Percentiles rank a stretch among this genome's conserved stretches.
phyloP scores from a whole-genome alignment of 2,329 filamentous ascomycete species.

The Fusarium cyanostomum region DNA sequence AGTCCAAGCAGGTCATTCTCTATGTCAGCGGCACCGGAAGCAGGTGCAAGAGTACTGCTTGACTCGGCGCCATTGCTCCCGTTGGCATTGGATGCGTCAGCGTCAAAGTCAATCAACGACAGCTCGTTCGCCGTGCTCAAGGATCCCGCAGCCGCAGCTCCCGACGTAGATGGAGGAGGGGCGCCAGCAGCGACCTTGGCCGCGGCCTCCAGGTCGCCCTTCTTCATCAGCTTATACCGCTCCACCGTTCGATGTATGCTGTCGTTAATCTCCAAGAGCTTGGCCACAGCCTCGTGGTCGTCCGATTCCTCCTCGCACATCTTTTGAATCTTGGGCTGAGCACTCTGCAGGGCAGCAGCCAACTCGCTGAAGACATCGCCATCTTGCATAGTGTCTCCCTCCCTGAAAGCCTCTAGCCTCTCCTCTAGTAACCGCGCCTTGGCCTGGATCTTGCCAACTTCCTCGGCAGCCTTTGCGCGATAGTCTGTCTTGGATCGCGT shows the following conservation, averaged over 20 bases:
- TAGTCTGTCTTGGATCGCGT: conserved; percentile 97
- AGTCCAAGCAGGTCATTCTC: conserved; percentile 93
- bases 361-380: conserved; percentile 83
- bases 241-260: conserved; percentile 98
- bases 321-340: conserved; percentile 98
- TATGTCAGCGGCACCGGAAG: conserved; percentile 69
- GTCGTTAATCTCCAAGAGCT: conserved; percentile 96
- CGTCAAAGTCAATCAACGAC: conserved; percentile 93
- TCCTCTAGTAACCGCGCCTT: conserved; percentile 94
- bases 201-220: conserved; percentile 87
- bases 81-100: conserved; percentile 65
- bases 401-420: conserved; percentile 83
- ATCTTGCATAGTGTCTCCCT: conserved; percentile 79
- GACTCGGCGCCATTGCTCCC: conserved; percentile 54
- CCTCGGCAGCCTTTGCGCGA: conserved; percentile 94
- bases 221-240: conserved; percentile 94
- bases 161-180: conserved; percentile 60
- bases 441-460: conserved; percentile 93
- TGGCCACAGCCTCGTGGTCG: conserved; percentile 93
- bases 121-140: conserved; percentile 70
- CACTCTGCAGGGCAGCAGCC: conserved; percentile 86
- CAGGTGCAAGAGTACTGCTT: conserved; percentile 33
- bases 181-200: conserved; percentile 86
- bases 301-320: conserved; percentile 99
- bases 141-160: conserved; percentile 66